A percentile compares a stretch with the other conserved stretches of the same genome.
Conservation (phyloP, 1,139 yeast species). For the Suhomyces atakaporum region DNA sequence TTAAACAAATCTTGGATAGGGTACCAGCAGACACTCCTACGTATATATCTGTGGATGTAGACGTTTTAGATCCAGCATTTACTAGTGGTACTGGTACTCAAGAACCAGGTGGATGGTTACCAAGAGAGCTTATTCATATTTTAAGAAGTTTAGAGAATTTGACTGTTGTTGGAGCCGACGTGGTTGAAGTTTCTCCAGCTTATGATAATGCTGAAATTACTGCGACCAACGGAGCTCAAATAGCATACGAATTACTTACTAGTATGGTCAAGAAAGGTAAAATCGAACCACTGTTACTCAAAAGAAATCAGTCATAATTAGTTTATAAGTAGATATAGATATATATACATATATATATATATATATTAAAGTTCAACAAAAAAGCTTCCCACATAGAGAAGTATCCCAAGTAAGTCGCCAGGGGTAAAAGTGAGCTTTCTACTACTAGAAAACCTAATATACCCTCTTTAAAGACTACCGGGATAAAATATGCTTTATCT, state of each 20-base stretch:
- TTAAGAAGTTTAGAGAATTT: conserved; percentile 59
- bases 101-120: conserved; percentile 79
- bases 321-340: background rate
- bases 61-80: conserved; percentile 77
- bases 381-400: conserved; percentile 4
- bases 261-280: conserved; percentile 68
- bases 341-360: background rate
- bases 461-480: conserved; percentile 4
- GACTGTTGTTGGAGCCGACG: conserved; percentile 73
- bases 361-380: conserved; percentile 1
- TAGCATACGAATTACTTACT: conserved; percentile 68
- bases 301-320: background rate
- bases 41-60: conserved; percentile 73
- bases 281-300: conserved; percentile 6
- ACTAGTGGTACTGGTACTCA: conserved; percentile 87
- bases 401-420: conserved; percentile 9
- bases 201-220: conserved; percentile 74
- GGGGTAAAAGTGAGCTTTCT: conserved; percentile 1
- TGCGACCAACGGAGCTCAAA: conserved; percentile 75
- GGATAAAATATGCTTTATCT: conserved; percentile 6
- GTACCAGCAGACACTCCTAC: conserved; percentile 63
- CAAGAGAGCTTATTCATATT: conserved; percentile 69
- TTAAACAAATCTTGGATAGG: conserved; percentile 48
- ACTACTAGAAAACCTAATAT: conserved; percentile 4
- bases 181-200: conserved; percentile 77